Evolutionary conservation across 2,329 filamentous ascomycete species (phyloP).

Genomic region (Colletotrichum sp.): DNA sequence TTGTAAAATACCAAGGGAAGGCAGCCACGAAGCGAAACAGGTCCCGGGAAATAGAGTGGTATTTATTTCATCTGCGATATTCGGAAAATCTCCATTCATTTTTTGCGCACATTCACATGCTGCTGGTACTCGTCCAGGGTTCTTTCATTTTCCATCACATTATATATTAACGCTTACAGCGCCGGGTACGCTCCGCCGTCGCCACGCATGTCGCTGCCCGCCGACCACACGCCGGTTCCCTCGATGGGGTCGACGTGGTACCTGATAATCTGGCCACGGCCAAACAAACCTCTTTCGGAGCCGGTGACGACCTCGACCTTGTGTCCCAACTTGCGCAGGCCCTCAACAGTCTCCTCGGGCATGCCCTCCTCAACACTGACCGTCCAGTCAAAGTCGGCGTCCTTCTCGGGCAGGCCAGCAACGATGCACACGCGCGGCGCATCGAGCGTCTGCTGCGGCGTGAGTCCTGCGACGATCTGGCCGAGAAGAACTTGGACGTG

Average conservation of each 20-base stretch:
- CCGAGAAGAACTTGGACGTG: slow-evolving; percentile 93
- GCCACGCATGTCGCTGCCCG: slow-evolving; percentile 85
- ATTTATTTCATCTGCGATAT: not conserved
- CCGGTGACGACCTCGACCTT: slow-evolving; percentile 72
- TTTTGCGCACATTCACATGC: not conserved
- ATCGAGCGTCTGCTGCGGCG: slow-evolving; percentile 88
- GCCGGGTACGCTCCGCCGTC: slow-evolving; percentile 74
- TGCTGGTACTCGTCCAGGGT: not conserved
- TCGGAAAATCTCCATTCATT: not conserved
- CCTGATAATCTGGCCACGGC: slow-evolving; percentile 85
- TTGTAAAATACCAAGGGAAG: slow-evolving; percentile 15
- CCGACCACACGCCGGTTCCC: slow-evolving; percentile 78
- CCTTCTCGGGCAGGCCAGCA: slow-evolving; percentile 69
- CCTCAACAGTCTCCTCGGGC: slow-evolving; percentile 67
- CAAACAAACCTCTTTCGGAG: slow-evolving; percentile 73
- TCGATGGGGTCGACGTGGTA: slow-evolving; percentile 74
- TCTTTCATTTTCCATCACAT: not conserved
- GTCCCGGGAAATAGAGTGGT: slow-evolving; percentile 4
- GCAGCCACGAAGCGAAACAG: not conserved
- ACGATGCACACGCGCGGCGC: slow-evolving; percentile 90
- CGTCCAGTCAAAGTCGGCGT: slow-evolving; percentile 62
- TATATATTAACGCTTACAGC: not conserved
- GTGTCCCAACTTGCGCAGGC: slow-evolving; percentile 75
- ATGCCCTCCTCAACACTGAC: slow-evolving; percentile 89
- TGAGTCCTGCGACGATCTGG: slow-evolving; percentile 81